Percentiles rank a stretch among this genome's conserved stretches.
phyloP scores from a whole-genome alignment of 1,139 yeast genomes.

The Blastobotrys buckinghamii region DNA sequence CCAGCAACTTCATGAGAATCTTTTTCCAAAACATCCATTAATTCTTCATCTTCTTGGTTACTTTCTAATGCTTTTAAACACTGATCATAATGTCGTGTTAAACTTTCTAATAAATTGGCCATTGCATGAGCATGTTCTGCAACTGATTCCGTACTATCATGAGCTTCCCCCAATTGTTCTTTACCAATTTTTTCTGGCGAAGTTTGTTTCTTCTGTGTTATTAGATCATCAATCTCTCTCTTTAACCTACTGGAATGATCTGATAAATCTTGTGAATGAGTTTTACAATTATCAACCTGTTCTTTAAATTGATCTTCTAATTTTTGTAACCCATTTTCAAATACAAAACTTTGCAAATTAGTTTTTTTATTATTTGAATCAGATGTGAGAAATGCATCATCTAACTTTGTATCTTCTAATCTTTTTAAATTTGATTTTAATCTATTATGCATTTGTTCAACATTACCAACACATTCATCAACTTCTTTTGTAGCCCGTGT shows the following conservation, averaged over 20 bases:
- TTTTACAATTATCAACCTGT: neutral
- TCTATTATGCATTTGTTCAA: constrained; percentile 27
- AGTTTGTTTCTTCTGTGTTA: constrained; percentile 13
- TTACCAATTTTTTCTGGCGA: constrained; percentile 4
- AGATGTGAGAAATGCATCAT: constrained; percentile 24
- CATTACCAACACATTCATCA: constrained; percentile 21
- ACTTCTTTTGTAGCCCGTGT: constrained; percentile 18
- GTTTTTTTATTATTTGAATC: constrained; percentile 13
- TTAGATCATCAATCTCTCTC: constrained; percentile 26
- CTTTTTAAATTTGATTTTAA: constrained; percentile 31
- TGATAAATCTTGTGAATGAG: constrained; percentile 18
- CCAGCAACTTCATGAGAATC: constrained; percentile 38
- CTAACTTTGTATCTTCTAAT: constrained; percentile 32
- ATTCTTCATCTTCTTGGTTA: constrained; percentile 22
- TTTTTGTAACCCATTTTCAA: constrained; percentile 36
- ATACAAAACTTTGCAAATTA: constrained; percentile 41
- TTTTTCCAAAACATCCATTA: constrained; percentile 31
- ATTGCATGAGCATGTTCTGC: constrained; percentile 57
- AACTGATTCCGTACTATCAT: constrained; percentile 24
- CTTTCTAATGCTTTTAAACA: constrained; percentile 41
- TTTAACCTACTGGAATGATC: constrained; percentile 37
- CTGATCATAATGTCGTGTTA: constrained; percentile 80
- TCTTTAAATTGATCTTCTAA: constrained; percentile 17
- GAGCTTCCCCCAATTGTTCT: constrained; percentile 23
- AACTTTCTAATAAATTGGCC: constrained; percentile 60